phyloP scores from a whole-genome alignment of 768 basidiomycete species.

The Phaeolepiota aurea region DNA sequence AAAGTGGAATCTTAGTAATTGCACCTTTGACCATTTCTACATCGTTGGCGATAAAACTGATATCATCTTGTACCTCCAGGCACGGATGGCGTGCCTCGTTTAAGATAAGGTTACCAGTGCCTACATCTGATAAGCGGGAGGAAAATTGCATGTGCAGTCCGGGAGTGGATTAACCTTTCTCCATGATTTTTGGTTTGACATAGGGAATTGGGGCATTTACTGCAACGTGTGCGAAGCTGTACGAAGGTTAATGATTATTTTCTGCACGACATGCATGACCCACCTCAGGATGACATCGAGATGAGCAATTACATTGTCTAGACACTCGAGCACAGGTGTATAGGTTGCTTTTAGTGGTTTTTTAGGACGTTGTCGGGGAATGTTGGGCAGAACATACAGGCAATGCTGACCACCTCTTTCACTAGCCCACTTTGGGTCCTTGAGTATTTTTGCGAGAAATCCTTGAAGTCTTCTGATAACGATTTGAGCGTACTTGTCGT shows the following conservation, averaged over 20 bases:
- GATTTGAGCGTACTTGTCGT: constrained; percentile 70
- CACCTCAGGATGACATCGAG: constrained; percentile 90
- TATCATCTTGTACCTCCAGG: constrained; percentile 91
- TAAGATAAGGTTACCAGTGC: constrained; percentile 72
- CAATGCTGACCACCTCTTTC: constrained; percentile 88
- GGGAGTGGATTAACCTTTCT: constrained; percentile 50
- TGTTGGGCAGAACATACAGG: constrained; percentile 44
- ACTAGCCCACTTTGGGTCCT: constrained; percentile 76
- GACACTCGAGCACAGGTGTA: constrained; percentile 74
- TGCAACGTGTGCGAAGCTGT: constrained; percentile 87
- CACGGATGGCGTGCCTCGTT: constrained; percentile 92
- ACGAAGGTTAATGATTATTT: background rate
- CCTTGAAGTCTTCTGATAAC: constrained; percentile 64
- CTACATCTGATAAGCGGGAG: constrained; percentile 24
- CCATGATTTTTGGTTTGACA: constrained; percentile 72
- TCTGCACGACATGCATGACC: no score
- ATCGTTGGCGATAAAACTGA: constrained; percentile 94
- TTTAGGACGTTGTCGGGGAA: no score
- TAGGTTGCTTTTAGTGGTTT: no score
- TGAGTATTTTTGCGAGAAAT: constrained; percentile 60
- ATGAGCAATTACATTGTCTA: constrained; percentile 82
- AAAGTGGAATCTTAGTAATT: constrained; percentile 9
- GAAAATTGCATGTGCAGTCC: background rate
- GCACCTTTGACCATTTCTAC: constrained; percentile 87
- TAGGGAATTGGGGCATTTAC: constrained; percentile 82